Conservation (phyloP, 805 yeast genomes). For the Pichia manshurica region DNA sequence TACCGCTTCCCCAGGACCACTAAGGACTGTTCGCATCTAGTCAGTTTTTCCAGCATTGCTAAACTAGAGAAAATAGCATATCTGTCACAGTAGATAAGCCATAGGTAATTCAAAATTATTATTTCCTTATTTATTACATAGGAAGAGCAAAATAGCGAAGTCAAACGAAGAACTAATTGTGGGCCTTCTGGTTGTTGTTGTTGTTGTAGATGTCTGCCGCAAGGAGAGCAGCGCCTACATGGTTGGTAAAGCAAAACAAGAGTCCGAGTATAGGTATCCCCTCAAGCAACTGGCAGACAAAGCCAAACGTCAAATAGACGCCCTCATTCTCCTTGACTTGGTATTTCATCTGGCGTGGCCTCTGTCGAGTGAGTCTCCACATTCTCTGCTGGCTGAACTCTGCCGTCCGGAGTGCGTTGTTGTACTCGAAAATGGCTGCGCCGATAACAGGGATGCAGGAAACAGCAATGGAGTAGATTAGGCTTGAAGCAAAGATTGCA, state of each 20-base stretch:
- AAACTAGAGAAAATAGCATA: too few species aligned
- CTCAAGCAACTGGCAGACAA: slow-evolving; percentile 46
- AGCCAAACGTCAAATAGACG: slow-evolving; percentile 45
- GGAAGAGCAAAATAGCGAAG: too few species aligned
- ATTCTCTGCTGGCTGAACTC: slow-evolving; percentile 18
- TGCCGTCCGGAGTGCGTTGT: slow-evolving; percentile 19
- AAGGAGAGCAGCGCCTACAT: slow-evolving; percentile 63
- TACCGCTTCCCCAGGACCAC: too few species aligned
- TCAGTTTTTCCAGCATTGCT: too few species aligned
- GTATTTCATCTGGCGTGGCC: slow-evolving; percentile 25
- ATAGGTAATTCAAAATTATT: too few species aligned
- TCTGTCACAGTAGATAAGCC: too few species aligned
- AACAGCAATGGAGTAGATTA: slow-evolving; percentile 15
- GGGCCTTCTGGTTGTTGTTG: too few species aligned
- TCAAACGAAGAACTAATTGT: too few species aligned
- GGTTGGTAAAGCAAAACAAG: slow-evolving; percentile 52
- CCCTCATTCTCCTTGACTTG: slow-evolving; percentile 29
- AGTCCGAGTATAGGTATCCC: slow-evolving; percentile 38
- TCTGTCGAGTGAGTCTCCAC: slow-evolving; percentile 21
- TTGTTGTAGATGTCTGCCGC: slow-evolving; percentile 31
- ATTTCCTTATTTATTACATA: too few species aligned
- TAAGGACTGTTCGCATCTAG: too few species aligned
- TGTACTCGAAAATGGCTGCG: slow-evolving; percentile 16
- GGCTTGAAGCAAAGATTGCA: not conserved
- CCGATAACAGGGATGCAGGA: slow-evolving; percentile 25